A percentile compares a stretch with the other conserved stretches of the same genome.
These are phyloP conservation scores for Eragrostis tef DNA, from an alignment of 202 grass and related monocot species.

Conservation along the genomic window DNA sequence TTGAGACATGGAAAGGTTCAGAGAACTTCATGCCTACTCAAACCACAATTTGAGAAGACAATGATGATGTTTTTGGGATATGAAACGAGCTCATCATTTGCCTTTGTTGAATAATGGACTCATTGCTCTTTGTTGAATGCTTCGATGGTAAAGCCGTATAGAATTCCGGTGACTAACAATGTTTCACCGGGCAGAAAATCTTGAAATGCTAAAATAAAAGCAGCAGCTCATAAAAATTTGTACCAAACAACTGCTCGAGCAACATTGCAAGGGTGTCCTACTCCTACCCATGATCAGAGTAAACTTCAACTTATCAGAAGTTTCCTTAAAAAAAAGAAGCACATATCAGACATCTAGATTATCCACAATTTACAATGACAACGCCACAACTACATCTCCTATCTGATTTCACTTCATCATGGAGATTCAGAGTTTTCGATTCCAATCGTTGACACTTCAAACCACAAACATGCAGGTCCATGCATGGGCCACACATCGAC, in stretches of 20 bases:
- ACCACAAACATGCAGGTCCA: neutral
- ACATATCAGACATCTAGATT: neutral
- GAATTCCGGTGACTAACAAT: neutral
- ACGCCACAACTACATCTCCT: neutral
- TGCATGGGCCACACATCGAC: neutral
- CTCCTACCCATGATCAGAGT: neutral
- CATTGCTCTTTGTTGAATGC: neutral
- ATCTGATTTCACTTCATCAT: neutral
- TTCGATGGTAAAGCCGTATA: neutral
- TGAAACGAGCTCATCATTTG: constrained; percentile 17
- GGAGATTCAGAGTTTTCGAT: neutral
- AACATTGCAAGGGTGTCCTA: too few relatives aligned
- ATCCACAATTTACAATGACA: neutral
- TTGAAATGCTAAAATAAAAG: neutral
- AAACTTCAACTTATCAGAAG: neutral
- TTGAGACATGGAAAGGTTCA: constrained; percentile 19
- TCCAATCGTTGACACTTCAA: neutral
- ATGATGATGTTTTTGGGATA: constrained; percentile 16
- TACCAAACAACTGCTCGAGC: neutral
- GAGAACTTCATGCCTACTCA: constrained; percentile 40
- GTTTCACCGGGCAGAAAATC: neutral
- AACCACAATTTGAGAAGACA: neutral
- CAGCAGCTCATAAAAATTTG: neutral
- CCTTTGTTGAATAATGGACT: neutral
- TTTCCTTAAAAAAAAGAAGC: too few relatives aligned